These are phyloP conservation scores for Gastrodia elata DNA, from an alignment of 106 monocot species.

Conservation along the genomic window DNA sequence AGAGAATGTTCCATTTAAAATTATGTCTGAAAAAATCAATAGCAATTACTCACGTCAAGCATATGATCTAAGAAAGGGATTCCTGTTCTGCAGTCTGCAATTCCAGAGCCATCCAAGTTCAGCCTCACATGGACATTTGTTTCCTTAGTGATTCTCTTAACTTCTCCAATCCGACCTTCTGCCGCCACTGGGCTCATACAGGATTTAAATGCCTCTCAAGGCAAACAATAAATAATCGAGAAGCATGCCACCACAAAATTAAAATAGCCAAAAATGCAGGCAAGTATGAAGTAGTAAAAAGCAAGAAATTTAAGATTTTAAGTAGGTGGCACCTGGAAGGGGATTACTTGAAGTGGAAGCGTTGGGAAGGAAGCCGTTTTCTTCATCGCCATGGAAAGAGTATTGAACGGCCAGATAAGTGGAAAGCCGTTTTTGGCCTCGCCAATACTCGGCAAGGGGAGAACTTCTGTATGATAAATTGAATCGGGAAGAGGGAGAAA, in stretches of 20 bases:
- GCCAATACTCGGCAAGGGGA: neutral
- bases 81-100: slow-evolving; percentile 58
- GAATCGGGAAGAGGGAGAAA: neutral
- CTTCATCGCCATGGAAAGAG: slow-evolving; percentile 8
- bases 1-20: neutral
- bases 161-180: slow-evolving; percentile 58
- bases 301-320: neutral
- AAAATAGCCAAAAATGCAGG: neutral
- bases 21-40: neutral
- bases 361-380: slow-evolving; percentile 8
- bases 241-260: neutral
- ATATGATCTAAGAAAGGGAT: slow-evolving; percentile 95
- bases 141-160: slow-evolving; percentile 79
- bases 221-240: neutral
- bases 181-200: slow-evolving; percentile 3
- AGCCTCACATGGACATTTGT: slow-evolving; percentile 70
- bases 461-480: neutral
- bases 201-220: neutral
- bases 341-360: slow-evolving; percentile 6
- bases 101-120: slow-evolving; percentile 73
- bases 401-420: slow-evolving; percentile 3
- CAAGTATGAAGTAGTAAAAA: too few species aligned
- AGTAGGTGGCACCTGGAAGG: neutral
- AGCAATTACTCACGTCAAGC: slow-evolving; percentile 60
- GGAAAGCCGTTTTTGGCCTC: neutral